Evolutionary conservation across 139 green algal species (phyloP), one percentile per base, ranked within the genome.

Genomic region (Asterochloris erici): DNA sequence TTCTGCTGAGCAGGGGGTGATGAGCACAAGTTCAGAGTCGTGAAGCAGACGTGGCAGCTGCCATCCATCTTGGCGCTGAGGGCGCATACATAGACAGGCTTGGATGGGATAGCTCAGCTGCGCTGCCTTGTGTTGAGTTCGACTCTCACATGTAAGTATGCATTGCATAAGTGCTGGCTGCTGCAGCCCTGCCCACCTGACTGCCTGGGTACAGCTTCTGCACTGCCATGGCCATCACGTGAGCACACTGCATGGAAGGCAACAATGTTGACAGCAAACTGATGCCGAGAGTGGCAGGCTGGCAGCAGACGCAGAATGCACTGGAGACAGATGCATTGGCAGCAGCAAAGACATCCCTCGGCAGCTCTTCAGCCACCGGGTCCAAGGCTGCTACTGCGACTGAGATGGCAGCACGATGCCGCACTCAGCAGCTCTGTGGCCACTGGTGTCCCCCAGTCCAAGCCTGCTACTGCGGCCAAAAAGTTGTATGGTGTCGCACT

Each of bases 171-270:
- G 38, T 54, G 38, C 38, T 54, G 38, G 38, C 38, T 6, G 6
- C 38, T 54, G 38, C 38, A 54, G 6, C 38, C 38, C 38, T 54
- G 38, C 38, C 38, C 38, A 54, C 38, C 89, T 96, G 91, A 23
- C 94, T 92, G 14, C 91, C 86, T 60, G 94, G 94, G 89, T 92
- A 95, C 24, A 99, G 86, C 68, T 92, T 94, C 90, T 99, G 96
- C 75, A 98, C 94, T 12, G 96, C 96, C 97, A 99, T 99, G 14
- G 97, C 97, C 93, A 98, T 98, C 61, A 99, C 93, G 87, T 99
- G 96, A 15, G 96, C 94, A 82, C 93, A 96, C 93, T 96, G 88
- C 84, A 88, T 11, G 54, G 26, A 63, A 23, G 26, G 38, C 12
- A 14, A 24, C 0, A 63, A 0, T 0, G 16, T 79, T 64, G 47